Percentiles rank a stretch among this genome's conserved stretches.
phyloP scores from a whole-genome alignment of 2,329 filamentous ascomycete species.

The Akanthomyces uredinophilus region DNA sequence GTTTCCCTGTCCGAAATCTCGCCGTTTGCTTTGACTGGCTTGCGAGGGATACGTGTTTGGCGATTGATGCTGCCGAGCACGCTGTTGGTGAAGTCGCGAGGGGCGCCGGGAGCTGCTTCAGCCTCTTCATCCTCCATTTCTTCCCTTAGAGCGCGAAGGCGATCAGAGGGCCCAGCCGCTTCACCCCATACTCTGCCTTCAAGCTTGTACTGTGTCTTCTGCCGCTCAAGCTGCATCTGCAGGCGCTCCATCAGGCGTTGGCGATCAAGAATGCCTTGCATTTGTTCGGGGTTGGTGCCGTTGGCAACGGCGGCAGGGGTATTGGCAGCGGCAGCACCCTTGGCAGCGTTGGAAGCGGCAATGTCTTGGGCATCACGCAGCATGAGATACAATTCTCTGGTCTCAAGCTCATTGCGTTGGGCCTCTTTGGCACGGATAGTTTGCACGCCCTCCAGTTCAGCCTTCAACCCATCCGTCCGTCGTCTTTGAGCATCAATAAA shows the following conservation, averaged over 20 bases:
- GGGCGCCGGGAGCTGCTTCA: slow-evolving; percentile 44
- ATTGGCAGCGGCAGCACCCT: slow-evolving; percentile 43
- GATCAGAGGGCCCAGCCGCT: slow-evolving; percentile 77
- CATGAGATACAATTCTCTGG: slow-evolving; percentile 95
- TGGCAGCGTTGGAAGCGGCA: slow-evolving; percentile 74
- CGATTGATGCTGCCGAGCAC: slow-evolving; percentile 69
- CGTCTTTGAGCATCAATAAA: slow-evolving; percentile 86
- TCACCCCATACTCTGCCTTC: slow-evolving; percentile 90
- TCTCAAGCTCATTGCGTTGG: slow-evolving; percentile 93
- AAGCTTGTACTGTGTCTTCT: slow-evolving; percentile 96
- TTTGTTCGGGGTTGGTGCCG: slow-evolving; percentile 62
- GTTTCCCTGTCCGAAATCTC: slow-evolving; percentile 37
- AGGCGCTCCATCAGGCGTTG: slow-evolving; percentile 89
- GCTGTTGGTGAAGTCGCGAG: slow-evolving; percentile 62
- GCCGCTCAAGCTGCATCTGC: slow-evolving; percentile 90
- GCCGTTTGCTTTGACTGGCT: slow-evolving; percentile 44
- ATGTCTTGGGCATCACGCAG: slow-evolving; percentile 95
- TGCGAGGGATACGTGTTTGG: slow-evolving; percentile 50
- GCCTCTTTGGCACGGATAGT: slow-evolving; percentile 82
- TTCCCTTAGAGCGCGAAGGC: slow-evolving; percentile 84
- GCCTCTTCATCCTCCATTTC: slow-evolving; percentile 77
- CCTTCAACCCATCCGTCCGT: slow-evolving; percentile 82
- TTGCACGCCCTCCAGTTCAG: slow-evolving; percentile 82
- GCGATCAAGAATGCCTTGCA: slow-evolving; percentile 90
- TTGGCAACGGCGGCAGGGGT: slow-evolving; percentile 45